A percentile compares a stretch with the other conserved stretches of the same genome.
Evolutionary conservation across 2,329 filamentous ascomycete species (phyloP).

Genomic region (Alternaria panax): DNA sequence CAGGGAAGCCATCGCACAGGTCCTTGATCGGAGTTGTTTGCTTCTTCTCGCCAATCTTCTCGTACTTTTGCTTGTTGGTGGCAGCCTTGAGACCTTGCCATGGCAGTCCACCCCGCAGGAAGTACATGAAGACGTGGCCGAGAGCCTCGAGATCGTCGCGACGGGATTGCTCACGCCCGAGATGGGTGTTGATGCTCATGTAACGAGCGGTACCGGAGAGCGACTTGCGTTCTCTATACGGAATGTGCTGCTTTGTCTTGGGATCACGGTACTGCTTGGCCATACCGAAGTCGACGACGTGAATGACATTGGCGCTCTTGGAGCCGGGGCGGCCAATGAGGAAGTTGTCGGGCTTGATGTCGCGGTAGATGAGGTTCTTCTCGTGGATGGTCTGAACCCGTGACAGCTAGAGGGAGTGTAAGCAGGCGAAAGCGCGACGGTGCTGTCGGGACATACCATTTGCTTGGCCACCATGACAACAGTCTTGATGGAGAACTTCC

Average conservation of each 20-base stretch:
- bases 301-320: constrained; percentile 96
- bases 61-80: constrained; percentile 94
- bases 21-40: constrained; percentile 97
- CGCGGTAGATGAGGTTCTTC: constrained; percentile 98
- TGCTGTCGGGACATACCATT: constrained; percentile 71
- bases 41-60: constrained; percentile 99
- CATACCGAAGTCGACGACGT: constrained; percentile 99
- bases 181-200: constrained; percentile 99
- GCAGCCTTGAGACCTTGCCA: constrained; percentile 74
- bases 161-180: constrained; percentile 94
- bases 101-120: constrained; percentile 69
- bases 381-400: constrained; percentile 95
- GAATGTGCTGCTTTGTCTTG: constrained; percentile 98
- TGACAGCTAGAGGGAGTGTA: constrained; percentile 68
- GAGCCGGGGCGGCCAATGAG: constrained; percentile 90
- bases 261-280: constrained; percentile 99
- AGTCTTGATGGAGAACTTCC: constrained; percentile 95
- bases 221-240: constrained; percentile 95
- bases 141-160: constrained; percentile 93
- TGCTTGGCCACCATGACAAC: constrained; percentile 99
- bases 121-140: constrained; percentile 75
- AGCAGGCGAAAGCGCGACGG: constrained; percentile 2
- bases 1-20: constrained; percentile 91
- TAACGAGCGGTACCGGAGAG: constrained; percentile 96
- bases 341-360: constrained; percentile 99